Conservation (phyloP, 192 early-diverging fungal species). For the Podochytrium sp. region DNA sequence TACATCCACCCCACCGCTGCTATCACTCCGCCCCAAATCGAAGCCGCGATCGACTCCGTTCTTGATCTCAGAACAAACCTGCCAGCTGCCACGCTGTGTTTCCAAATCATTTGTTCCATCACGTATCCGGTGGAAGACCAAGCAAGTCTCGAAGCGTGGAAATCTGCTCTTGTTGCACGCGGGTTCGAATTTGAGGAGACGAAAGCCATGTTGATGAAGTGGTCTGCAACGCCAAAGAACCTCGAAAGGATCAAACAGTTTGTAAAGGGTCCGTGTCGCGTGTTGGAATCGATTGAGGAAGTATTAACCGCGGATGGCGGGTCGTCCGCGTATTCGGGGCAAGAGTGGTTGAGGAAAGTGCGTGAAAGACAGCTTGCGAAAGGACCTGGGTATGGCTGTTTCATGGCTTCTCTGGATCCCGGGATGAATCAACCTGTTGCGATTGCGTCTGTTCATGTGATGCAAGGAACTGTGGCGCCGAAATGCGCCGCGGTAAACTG, state of each 20-base stretch:
- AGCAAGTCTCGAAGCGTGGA: not conserved
- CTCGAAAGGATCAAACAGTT: no score
- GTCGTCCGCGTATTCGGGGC: not conserved
- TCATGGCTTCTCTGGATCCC: not conserved
- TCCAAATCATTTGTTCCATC: not conserved
- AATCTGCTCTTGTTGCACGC: not conserved
- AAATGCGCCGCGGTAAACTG: not conserved
- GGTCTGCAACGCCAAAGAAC: not conserved
- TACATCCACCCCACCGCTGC: not conserved
- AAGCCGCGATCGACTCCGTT: not conserved
- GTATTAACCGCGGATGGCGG: not conserved
- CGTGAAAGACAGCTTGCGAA: not conserved
- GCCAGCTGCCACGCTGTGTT: not conserved
- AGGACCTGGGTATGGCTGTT: not conserved
- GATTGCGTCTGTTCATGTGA: not conserved
- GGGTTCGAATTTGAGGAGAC: not conserved
- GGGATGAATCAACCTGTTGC: not conserved
- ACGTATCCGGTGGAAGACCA: not conserved
- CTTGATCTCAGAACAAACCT: not conserved
- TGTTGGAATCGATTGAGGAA: not conserved
- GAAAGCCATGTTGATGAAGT: not conserved
- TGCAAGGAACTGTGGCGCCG: not conserved
- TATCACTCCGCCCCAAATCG: not conserved
- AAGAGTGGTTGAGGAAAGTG: not conserved
- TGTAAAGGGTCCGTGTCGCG: no score